Conservation (phyloP, 352 stramenopile species). For the Globisporangium cystogenes region DNA sequence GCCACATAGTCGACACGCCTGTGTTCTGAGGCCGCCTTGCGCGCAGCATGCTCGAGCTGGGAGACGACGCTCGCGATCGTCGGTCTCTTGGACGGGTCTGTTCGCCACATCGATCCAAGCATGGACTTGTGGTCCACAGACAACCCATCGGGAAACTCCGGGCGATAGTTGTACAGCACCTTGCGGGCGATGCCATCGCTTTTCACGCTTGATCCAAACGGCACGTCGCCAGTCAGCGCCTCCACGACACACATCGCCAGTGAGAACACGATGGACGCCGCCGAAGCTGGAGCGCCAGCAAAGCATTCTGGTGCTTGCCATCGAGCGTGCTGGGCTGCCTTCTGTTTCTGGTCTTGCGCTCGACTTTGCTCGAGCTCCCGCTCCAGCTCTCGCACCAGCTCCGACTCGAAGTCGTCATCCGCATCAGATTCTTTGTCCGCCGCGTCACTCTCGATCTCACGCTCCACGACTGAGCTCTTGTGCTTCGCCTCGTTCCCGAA, state of each 20-base stretch:
- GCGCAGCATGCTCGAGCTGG: neutral
- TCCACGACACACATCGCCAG: neutral
- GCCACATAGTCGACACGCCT: neutral
- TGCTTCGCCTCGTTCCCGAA: neutral
- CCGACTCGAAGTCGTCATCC: neutral
- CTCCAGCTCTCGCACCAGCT: neutral
- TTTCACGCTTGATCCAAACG: neutral
- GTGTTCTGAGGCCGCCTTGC: neutral
- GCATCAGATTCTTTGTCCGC: too few relatives aligned
- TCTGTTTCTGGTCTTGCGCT: neutral
- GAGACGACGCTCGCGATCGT: neutral
- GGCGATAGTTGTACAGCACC: neutral
- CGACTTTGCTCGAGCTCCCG: neutral
- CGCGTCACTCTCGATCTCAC: too few relatives aligned
- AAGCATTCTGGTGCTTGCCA: neutral
- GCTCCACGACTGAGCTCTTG: too few relatives aligned
- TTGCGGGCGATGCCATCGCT: too few relatives aligned
- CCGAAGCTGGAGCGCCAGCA: neutral
- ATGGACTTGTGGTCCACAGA: neutral
- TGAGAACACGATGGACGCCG: neutral
- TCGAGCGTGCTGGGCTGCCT: neutral
- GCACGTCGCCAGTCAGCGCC: neutral
- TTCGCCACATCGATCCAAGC: slow-evolving; percentile 1
- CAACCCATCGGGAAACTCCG: neutral
- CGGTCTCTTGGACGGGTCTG: neutral